Evolutionary conservation across 345 rosid genomes (phyloP), one percentile per base, ranked within the genome.

Genomic region (Pistacia atlantica): DNA sequence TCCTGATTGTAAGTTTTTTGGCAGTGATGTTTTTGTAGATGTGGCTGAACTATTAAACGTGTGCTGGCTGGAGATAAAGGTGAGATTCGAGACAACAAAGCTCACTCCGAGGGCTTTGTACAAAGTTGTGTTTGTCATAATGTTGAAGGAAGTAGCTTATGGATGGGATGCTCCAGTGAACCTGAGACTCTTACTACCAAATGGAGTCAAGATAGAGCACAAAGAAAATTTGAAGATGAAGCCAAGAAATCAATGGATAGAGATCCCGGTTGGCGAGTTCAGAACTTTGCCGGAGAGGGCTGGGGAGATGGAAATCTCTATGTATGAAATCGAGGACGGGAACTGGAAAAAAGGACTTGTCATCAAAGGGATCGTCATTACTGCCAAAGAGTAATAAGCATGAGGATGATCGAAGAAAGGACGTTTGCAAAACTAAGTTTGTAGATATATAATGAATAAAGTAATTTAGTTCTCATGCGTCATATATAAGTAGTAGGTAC

Each of bases 121-220:
- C 66, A 87, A 86, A 75, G 88, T 81, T 20, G 80, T 69, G 9
- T 81, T 90, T n/a, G 78, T 81, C 63, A 77, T 90, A 16, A 88
- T 80, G 88, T 46, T 90, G 69, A 79, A 71, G 54, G 90, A 90
- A 11, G 61, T 71, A 0, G 81, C 89, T 37, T 33, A 57, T 11
- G 97, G 96, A 56, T 94, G 97, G 97, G 84, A 75, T 0, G 31
- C 18, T 31, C 86, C 94, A 0, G 83, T 92, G 67, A 92, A 79
- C 76, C 8, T 90, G 38, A 69, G 88, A 73, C 85, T 90, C 3
- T 69, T 58, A 35, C 80, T 83, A 10, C 88, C 93, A 31, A 81
- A 84, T 63, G 79, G 89, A 80, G 66, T 1, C 38, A 75, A 76
- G 75, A 83, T 85, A 45, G 89, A 87, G 59, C 76, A 22, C 70